Conservation (phyloP, 139 green algal species). For the Chlorella sp. region DNA sequence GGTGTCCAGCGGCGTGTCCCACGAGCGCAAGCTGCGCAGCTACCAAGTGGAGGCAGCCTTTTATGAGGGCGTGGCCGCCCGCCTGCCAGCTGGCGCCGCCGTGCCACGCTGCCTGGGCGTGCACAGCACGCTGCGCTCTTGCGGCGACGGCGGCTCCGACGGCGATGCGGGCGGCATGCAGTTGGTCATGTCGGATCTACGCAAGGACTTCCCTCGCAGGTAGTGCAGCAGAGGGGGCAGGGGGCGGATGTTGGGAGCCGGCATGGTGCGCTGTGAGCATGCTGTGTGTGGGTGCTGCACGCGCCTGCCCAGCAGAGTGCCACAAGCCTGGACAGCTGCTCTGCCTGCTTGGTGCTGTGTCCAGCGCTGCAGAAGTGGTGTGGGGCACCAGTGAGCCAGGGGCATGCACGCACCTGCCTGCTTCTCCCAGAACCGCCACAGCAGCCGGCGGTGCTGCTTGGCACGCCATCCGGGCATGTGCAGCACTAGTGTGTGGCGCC, state of each 20-base stretch:
- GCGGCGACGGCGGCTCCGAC: neutral
- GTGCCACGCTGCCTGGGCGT: conserved; percentile 23
- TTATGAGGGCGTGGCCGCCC: conserved; percentile 33
- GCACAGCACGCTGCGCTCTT: conserved; percentile 15
- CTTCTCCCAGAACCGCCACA: neutral
- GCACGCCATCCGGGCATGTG: too few relatives aligned
- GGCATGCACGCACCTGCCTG: neutral
- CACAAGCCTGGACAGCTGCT: too few relatives aligned
- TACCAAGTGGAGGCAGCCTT: conserved; percentile 44
- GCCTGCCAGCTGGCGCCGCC: neutral
- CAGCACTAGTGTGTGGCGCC: too few relatives aligned
- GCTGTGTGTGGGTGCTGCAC: neutral
- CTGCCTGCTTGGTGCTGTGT: neutral
- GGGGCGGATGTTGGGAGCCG: neutral
- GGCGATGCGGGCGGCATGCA: conserved; percentile 19
- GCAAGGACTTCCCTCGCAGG: neutral
- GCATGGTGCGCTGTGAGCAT: neutral
- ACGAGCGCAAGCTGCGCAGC: conserved; percentile 28
- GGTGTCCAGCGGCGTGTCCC: neutral
- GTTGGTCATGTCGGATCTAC: conserved; percentile 45
- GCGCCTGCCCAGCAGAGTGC: too few relatives aligned
- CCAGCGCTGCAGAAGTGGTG: neutral
- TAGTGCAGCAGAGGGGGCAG: neutral
- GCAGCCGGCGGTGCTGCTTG: too few relatives aligned
- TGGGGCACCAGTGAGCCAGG: neutral